Base-by-base conservation (phyloP, 805 yeast genomes). In the Sugiyamaella valdiviana region DNA sequence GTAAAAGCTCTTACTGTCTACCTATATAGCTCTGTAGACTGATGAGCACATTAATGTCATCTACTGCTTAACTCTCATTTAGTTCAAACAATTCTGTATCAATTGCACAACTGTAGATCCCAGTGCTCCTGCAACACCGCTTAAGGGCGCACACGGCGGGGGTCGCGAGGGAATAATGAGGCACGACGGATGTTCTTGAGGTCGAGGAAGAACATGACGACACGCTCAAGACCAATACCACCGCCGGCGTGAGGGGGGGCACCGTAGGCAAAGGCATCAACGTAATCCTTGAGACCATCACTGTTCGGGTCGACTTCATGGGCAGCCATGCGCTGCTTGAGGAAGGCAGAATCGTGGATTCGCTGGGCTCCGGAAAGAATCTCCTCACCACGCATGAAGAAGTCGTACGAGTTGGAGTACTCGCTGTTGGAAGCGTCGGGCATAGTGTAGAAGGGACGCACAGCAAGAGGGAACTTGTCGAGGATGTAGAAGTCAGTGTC, bases 181-280 rank as follows among this genome's bases (percentile, higher is more conserved):
- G 99, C 97, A 67, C 99, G 83, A 72, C 99, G 85, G 59, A 93
- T 93, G 74, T 93, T 93, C 76, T 91, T 91, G 75, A 93, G 78
- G 64, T 89, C 99, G 67, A 93, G 78, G 82, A 78, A 93, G 79
- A 93, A 93, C 99, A 93, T 93, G 55, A 93, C 88, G 32, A 93
- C 99, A 75, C 99, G 86, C 74, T 93, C 99, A 58, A 93, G 74
- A 63, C 99, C 99, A 66, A 93, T 93, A 71, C 99, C 99, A 74
- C 99, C 99, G 68, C 99, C 99, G 32, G 96, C 99, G 63, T 93
- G 99, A 44, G 99, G 99, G 55, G 96, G 84, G 76, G 97, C 91
- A 16, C 98, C 99, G 65, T 83, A 91, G 42, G 79, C 73, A 75
- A 93, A 93, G 15, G 96, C 95, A 55, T 91, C 91, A 51, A 86